A percentile compares a stretch with the other conserved stretches of the same genome.
phyloP scores from a whole-genome alignment of 73 alveolate species.

The Paramecium sonneborni region DNA sequence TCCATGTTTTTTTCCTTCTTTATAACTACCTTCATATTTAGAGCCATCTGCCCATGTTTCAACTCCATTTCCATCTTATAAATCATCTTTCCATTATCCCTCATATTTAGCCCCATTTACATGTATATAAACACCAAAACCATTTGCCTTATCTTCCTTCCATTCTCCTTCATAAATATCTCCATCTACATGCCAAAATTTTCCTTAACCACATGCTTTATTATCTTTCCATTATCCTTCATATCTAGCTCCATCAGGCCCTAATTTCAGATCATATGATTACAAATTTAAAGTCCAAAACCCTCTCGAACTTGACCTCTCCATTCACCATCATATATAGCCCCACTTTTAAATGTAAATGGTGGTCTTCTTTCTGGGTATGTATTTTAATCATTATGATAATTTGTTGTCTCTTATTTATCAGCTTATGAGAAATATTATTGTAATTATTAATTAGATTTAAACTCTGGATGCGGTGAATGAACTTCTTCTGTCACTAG shows the following conservation, averaged over 20 bases:
- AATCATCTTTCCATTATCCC: constrained; percentile 76
- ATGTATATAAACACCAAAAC: constrained; percentile 66
- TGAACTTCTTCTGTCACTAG: constrained; percentile 30
- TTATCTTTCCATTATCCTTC: constrained; percentile 69
- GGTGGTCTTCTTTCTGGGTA: constrained; percentile 19
- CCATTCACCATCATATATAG: constrained; percentile 71
- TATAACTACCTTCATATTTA: constrained; percentile 74
- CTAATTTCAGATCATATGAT: neutral
- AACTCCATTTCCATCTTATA: constrained; percentile 74
- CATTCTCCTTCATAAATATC: constrained; percentile 72
- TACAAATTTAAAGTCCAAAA: constrained; percentile 59
- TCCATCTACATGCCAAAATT: constrained; percentile 74
- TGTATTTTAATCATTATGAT: neutral
- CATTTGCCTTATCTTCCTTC: constrained; percentile 70
- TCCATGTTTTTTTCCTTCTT: constrained; percentile 82
- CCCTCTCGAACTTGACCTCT: constrained; percentile 66
- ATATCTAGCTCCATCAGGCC: constrained; percentile 68
- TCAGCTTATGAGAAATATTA: constrained; percentile 53
- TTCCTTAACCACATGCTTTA: constrained; percentile 70
- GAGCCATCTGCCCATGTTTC: constrained; percentile 82
- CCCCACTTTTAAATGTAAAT: constrained; percentile 56
- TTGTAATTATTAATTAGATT: neutral
- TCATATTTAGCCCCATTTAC: constrained; percentile 71
- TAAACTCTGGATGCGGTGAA: constrained; percentile 54
- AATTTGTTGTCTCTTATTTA: neutral